Percentiles rank a stretch among this genome's conserved stretches.
phyloP scores from a whole-genome alignment of 495 filamentous ascomycete species.

The Pyrenopolyporus hunteri region DNA sequence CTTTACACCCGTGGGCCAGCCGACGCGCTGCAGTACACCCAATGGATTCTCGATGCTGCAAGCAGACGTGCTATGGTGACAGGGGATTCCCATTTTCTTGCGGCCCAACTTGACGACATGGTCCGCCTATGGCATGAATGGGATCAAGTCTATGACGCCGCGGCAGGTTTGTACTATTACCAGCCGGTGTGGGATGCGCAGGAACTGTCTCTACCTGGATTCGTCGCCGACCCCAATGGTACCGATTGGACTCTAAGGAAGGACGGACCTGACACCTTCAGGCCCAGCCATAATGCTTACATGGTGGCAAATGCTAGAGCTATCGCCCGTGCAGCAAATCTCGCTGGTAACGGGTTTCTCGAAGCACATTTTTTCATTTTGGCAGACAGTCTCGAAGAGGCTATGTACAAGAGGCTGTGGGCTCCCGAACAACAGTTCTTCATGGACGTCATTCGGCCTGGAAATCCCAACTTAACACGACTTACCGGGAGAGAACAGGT shows the following conservation, averaged over 20 bases:
- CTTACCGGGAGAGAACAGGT: conserved; percentile 50
- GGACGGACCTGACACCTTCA: conserved; percentile 51
- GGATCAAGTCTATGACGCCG: conserved; percentile 44
- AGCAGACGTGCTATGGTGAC: conserved; percentile 49
- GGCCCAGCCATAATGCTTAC: conserved; percentile 54
- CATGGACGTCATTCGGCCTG: conserved; percentile 48
- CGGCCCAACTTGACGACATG: conserved; percentile 50
- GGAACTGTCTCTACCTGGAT: conserved; percentile 52
- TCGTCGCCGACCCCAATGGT: conserved; percentile 44
- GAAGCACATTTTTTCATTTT: conserved; percentile 42
- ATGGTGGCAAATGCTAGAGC: conserved; percentile 54
- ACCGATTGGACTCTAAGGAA: conserved; percentile 42
- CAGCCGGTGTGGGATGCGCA: conserved; percentile 54
- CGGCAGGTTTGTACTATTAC: conserved; percentile 49
- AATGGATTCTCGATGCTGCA: conserved; percentile 51
- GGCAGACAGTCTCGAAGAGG: conserved; percentile 42
- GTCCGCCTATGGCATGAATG: conserved; percentile 49
- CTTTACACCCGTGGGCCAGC: conserved; percentile 52
- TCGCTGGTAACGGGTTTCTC: conserved; percentile 39
- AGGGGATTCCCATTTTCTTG: conserved; percentile 47
- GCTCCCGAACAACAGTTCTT: conserved; percentile 51
- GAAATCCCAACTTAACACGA: conserved; percentile 44
- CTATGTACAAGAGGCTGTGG: conserved; percentile 50
- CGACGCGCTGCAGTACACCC: conserved; percentile 50
- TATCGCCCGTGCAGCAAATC: conserved; percentile 45